Percentiles rank a stretch among this genome's conserved stretches.
phyloP scores from a whole-genome alignment of 2,329 filamentous ascomycete genomes.

The Colletotrichum kahawae region DNA sequence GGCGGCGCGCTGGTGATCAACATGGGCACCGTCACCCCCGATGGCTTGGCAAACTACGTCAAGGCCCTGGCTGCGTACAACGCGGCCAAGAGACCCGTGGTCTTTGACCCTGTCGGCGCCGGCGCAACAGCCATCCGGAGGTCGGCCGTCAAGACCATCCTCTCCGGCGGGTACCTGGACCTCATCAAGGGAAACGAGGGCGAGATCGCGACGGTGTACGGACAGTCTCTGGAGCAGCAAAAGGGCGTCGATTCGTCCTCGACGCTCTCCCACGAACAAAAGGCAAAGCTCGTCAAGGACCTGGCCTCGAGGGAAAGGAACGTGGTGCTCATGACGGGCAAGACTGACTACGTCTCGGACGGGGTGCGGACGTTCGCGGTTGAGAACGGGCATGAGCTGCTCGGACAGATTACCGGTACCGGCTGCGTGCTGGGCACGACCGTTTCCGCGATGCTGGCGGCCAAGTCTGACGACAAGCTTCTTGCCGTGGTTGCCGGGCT shows the following conservation, averaged over 20 bases:
- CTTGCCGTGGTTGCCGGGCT: conserved; percentile 75
- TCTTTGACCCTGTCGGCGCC: conserved; percentile 85
- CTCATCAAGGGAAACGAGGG: conserved; percentile 95
- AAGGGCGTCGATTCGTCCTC: conserved; percentile 82
- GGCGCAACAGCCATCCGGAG: conserved; percentile 58
- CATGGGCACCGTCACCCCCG: conserved; percentile 89
- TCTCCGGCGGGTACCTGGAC: conserved; percentile 78
- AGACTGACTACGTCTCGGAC: conserved; percentile 78
- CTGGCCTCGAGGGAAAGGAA: conserved; percentile 73
- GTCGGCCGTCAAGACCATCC: conserved; percentile 71
- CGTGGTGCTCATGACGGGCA: conserved; percentile 83
- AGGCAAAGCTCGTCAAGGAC: conserved; percentile 66
- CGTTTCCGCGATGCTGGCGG: conserved; percentile 76
- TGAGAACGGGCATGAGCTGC: conserved; percentile 75
- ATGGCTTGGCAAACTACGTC: conserved; percentile 73
- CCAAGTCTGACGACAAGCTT: conserved; percentile 67
- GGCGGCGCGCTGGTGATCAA: conserved; percentile 86
- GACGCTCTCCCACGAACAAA: conserved; percentile 47
- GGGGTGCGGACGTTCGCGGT: conserved; percentile 71
- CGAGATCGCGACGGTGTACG: conserved; percentile 79
- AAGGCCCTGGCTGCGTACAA: conserved; percentile 85
- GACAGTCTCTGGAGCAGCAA: conserved; percentile 63
- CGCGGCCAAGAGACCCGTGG: conserved; percentile 71
- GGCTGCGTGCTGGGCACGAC: conserved; percentile 87
- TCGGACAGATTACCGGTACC: conserved; percentile 76